Evolutionary conservation across 2,329 filamentous ascomycete species (phyloP).

Genomic region (Ophiosphaerella herpotricha): DNA sequence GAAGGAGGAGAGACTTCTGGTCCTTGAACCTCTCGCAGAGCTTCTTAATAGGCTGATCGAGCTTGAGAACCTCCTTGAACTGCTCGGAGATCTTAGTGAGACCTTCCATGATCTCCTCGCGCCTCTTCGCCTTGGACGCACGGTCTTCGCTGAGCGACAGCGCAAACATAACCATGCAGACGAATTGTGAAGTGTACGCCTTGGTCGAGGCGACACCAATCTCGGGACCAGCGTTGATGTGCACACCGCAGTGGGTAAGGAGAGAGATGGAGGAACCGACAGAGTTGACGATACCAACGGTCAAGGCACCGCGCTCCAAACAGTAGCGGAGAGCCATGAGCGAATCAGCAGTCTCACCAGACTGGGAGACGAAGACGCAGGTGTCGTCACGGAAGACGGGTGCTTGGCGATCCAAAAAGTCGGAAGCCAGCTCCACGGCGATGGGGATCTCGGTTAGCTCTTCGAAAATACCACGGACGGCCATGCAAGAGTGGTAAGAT

Average conservation of each 20-base stretch:
- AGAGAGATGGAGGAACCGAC: slow-evolving; percentile 98
- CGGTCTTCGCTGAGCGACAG: slow-evolving; percentile 95
- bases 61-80: slow-evolving; percentile 88
- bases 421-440: slow-evolving; percentile 92
- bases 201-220: slow-evolving; percentile 99
- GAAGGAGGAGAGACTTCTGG: slow-evolving; percentile 92
- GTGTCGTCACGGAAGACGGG: slow-evolving; percentile 99
- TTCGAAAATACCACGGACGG: slow-evolving; percentile 95
- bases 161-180: slow-evolving; percentile 99
- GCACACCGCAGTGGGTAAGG: slow-evolving; percentile 98
- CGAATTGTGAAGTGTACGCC: slow-evolving; percentile 98
- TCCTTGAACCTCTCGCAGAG: slow-evolving; percentile 94
- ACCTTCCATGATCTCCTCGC: slow-evolving; percentile 95
- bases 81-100: slow-evolving; percentile 85
- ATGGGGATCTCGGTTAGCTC: slow-evolving; percentile 98
- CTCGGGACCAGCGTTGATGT: slow-evolving; percentile 98
- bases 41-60: slow-evolving; percentile 92
- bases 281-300: slow-evolving; percentile 97
- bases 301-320: slow-evolving; percentile 93
- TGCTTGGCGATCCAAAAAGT: slow-evolving; percentile 95
- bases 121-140: slow-evolving; percentile 87
- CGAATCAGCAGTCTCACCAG: slow-evolving; percentile 96
- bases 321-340: slow-evolving; percentile 97
- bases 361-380: slow-evolving; percentile 98
- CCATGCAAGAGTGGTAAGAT: slow-evolving; percentile 99